phyloP scores from a whole-genome alignment of 192 early-diverging fungal genomes.

The Umbelopsis isabellina region DNA sequence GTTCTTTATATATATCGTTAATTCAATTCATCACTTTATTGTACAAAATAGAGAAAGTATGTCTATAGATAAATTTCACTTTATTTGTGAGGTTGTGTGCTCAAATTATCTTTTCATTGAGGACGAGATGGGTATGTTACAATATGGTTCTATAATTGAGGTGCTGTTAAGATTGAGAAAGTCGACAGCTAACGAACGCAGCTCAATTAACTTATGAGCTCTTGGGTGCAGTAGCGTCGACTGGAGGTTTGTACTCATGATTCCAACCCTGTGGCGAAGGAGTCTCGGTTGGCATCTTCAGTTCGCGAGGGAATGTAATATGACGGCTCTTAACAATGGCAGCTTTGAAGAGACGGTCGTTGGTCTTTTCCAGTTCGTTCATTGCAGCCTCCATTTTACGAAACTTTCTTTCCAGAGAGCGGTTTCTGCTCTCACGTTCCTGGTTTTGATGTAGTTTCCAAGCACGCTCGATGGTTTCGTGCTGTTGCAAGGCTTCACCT shows the following conservation, averaged over 20 bases:
- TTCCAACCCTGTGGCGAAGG: slow-evolving; percentile 73
- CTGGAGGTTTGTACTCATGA: slow-evolving; percentile 50
- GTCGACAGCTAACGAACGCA: background rate
- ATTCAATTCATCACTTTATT: no score
- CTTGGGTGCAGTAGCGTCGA: background rate
- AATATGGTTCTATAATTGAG: background rate
- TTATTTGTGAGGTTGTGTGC: no score
- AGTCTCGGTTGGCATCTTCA: slow-evolving; percentile 78
- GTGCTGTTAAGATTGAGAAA: background rate
- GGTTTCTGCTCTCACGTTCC: slow-evolving; percentile 48
- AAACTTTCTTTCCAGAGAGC: slow-evolving; percentile 58
- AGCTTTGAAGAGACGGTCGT: slow-evolving; percentile 61
- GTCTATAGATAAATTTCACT: no score
- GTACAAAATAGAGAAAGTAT: no score
- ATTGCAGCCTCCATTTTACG: slow-evolving; percentile 66
- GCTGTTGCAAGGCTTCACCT: slow-evolving; percentile 61
- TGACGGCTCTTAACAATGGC: slow-evolving; percentile 62
- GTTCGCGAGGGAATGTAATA: slow-evolving; percentile 67
- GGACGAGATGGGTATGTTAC: slow-evolving; percentile 12
- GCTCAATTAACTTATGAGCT: background rate
- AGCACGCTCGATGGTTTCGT: slow-evolving; percentile 75
- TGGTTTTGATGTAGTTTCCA: slow-evolving; percentile 62
- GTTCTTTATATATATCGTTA: background rate
- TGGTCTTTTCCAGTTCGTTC: slow-evolving; percentile 63
- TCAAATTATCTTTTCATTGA: no score